phyloP scores from a whole-genome alignment of 2,329 filamentous ascomycete species.

The Nemania diffusa region DNA sequence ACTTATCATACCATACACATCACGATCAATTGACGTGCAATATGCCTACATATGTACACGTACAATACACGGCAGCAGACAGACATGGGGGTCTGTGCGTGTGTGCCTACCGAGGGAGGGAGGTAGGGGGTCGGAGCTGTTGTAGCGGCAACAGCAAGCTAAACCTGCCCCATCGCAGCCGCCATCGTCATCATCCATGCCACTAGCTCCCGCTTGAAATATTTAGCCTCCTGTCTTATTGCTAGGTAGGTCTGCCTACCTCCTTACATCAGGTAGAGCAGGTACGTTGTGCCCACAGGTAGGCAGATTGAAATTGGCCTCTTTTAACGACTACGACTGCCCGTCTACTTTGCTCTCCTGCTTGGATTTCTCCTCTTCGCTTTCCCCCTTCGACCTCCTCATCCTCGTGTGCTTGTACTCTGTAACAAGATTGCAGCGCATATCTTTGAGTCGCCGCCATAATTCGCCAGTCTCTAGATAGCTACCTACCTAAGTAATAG shows the following conservation, averaged over 20 bases:
- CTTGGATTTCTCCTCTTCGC: neutral
- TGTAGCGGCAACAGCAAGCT: slow-evolving; percentile 2
- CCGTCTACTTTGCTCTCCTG: neutral
- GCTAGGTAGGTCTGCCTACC: neutral
- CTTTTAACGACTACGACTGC: neutral
- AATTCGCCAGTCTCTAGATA: neutral
- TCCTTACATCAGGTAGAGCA: no score
- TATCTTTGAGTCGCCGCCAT: neutral
- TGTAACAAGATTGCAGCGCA: neutral
- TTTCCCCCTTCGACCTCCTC: slow-evolving; percentile 21
- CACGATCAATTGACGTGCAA: no score
- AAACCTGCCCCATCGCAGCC: slow-evolving; percentile 25
- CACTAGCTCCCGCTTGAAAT: slow-evolving; percentile 17
- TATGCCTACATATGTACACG: no score
- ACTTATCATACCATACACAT: no score
- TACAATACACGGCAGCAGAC: no score
- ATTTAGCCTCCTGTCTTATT: slow-evolving; percentile 5
- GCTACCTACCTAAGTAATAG: neutral
- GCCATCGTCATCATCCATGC: slow-evolving; percentile 41
- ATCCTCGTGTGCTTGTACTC: slow-evolving; percentile 6
- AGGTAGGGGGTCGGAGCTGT: neutral
- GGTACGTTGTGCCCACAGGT: neutral
- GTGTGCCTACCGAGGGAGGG: no score
- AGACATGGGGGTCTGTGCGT: neutral
- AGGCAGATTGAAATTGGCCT: neutral